These are phyloP conservation scores for Cardiosporidium cionae DNA, from an alignment of 169 alveolate species.

Conservation along the genomic window DNA sequence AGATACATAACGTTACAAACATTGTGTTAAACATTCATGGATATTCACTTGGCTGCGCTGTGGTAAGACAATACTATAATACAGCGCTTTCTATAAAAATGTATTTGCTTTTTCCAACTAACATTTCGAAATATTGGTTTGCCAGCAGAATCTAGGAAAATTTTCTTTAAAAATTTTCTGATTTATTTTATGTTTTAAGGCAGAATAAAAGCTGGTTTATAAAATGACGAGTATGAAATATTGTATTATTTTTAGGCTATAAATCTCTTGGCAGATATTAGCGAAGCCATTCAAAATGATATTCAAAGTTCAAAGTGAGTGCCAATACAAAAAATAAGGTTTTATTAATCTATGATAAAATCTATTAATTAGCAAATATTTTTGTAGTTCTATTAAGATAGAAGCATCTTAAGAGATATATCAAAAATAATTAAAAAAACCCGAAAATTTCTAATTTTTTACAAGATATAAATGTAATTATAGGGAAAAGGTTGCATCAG, in stretches of 20 bases:
- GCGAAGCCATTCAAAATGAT: too few relatives aligned
- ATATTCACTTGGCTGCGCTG: slow-evolving; percentile 29
- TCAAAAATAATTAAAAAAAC: too few relatives aligned
- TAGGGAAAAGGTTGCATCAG: too few relatives aligned
- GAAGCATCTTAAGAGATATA: too few relatives aligned
- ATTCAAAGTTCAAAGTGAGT: too few relatives aligned
- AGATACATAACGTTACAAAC: slow-evolving; percentile 3
- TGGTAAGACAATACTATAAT: slow-evolving; percentile 4
- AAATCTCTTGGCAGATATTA: too few relatives aligned
- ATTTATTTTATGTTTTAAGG: not conserved
- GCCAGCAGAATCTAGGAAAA: not conserved
- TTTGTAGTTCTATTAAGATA: too few relatives aligned
- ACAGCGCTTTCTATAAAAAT: not conserved
- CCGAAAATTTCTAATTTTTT: too few relatives aligned
- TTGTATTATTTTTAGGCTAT: not conserved
- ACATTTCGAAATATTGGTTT: not conserved
- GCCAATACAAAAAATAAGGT: too few relatives aligned
- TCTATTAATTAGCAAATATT: too few relatives aligned
- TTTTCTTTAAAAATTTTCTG: not conserved
- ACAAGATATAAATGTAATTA: too few relatives aligned
- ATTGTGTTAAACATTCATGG: slow-evolving; percentile 12
- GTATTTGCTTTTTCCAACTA: slow-evolving; percentile 1
- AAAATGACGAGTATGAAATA: not conserved
- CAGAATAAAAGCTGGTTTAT: not conserved
- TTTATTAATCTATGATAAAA: too few relatives aligned